Evolutionary conservation across 352 stramenopile genomes (phyloP), one percentile per base, ranked within the genome.

Genomic region (Phytophthora constricta): DNA sequence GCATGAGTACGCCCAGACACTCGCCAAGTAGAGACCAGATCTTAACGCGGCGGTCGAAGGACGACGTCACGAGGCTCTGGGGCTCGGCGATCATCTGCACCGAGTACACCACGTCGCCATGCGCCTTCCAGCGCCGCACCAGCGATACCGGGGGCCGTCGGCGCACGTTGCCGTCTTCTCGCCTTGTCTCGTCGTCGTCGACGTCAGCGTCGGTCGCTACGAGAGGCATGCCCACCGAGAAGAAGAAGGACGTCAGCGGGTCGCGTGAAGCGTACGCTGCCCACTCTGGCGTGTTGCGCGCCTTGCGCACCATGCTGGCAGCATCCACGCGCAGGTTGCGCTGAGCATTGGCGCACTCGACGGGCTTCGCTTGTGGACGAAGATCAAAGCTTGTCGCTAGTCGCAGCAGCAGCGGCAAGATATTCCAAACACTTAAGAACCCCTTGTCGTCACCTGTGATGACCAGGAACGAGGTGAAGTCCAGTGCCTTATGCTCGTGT

Each of bases 391-490:
- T 78, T 25, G 86, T 80, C n/a, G 84, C 86, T 19, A 95, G 74
- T 19, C 67, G 74, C 19, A 64, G 26, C n/a, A 95, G 62, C 45
- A 95, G 58, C 11, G 84, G 80, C 4, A 83, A 58, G 9, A 95
- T 45, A 48, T 95, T 87, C 85, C 87, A 96, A 19, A 93, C 68
- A 41, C 66, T 82, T 41, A 96, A 46, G 46, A 80, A 80, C 16
- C 87, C 87, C 33, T 94, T 92, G 65, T 96, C 88, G 50, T 96
- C 88, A 19, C 87, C 87, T 4, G 80, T 79, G 65, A 92, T 74
- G 3, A 95, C 50, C 8, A 89, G 37, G 28, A 84, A 91, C 13
- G 73, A 78, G 17, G 58, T 70, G 34, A 84, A 79, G 23, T 80
- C 66, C 42, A 65, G 17, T 17, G 51, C 25, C 26, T 83, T 45